Evolutionary conservation across 169 alveolate species (phyloP).

Genomic region (Plasmodium cynomolgi): DNA sequence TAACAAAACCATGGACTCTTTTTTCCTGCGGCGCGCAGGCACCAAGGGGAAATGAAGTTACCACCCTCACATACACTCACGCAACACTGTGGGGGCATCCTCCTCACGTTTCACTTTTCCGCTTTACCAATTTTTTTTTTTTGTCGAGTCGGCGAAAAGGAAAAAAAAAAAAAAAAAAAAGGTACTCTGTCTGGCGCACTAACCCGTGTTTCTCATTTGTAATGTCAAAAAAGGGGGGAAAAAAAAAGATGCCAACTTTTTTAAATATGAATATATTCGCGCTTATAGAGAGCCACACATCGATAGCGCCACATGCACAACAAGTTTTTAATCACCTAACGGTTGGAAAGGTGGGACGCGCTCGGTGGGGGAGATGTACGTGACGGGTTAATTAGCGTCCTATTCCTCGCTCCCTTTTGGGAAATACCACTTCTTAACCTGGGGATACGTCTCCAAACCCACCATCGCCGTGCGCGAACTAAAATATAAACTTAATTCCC

Average conservation of each 20-base stretch:
- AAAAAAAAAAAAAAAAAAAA: neutral
- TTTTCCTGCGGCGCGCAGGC: neutral
- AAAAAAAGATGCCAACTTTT: neutral
- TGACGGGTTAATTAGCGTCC: neutral
- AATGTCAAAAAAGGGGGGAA: neutral
- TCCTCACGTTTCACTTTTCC: neutral
- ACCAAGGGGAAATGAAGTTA: neutral
- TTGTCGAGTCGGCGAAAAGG: neutral
- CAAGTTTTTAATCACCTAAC: neutral
- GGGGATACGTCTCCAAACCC: neutral
- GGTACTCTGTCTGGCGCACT: neutral
- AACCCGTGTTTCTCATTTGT: neutral
- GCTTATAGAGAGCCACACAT: neutral
- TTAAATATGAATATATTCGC: neutral
- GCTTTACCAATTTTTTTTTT: neutral
- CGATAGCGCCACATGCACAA: neutral
- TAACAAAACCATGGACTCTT: conserved; percentile 15
- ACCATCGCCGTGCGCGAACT: neutral
- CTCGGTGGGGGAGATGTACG: neutral
- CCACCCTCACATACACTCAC: neutral
- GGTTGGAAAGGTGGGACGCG: neutral
- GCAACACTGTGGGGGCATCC: neutral
- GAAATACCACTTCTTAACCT: neutral
- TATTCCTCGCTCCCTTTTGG: neutral
- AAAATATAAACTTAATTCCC: conserved; percentile 57